phyloP scores from a whole-genome alignment of 2,329 filamentous ascomycete species.

The Neofusicoccum umdonicola region DNA sequence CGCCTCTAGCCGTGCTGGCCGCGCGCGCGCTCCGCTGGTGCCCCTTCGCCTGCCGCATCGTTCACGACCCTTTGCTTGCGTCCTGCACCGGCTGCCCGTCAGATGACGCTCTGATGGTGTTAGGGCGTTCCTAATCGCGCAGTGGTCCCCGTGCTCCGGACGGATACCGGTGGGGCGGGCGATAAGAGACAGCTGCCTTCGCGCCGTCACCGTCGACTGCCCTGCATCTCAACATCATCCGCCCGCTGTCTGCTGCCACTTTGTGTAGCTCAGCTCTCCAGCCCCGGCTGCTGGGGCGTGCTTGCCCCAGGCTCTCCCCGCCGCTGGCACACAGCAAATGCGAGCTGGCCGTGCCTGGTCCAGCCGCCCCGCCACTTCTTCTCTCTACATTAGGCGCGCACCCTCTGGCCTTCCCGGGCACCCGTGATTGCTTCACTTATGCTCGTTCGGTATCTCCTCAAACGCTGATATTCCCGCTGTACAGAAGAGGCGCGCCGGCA shows the following conservation, averaged over 20 bases:
- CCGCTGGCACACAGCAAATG: not conserved
- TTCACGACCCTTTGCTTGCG: not conserved
- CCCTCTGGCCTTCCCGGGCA: too few relatives aligned
- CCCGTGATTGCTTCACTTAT: not conserved
- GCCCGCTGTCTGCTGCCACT: not conserved
- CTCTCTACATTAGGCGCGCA: too few relatives aligned
- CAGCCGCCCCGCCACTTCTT: too few relatives aligned
- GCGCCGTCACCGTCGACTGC: not conserved
- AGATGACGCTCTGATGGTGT: slow-evolving; percentile 8
- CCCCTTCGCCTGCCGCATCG: not conserved
- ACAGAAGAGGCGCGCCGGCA: not conserved
- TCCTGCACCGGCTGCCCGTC: not conserved
- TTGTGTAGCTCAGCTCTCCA: not conserved
- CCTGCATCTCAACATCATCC: slow-evolving; percentile 8
- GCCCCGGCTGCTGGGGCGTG: not conserved
- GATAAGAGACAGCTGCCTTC: not conserved
- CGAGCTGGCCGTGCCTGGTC: too few relatives aligned
- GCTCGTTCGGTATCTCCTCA: not conserved
- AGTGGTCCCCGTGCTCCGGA: slow-evolving; percentile 11
- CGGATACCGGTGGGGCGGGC: slow-evolving; percentile 7
- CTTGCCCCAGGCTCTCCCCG: not conserved
- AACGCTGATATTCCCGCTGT: not conserved
- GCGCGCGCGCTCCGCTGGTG: not conserved
- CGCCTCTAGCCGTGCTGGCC: not conserved
- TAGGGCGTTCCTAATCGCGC: slow-evolving; percentile 11